Percentiles rank a stretch among this genome's conserved stretches.
phyloP scores from a whole-genome alignment of 2,329 filamentous ascomycete species.

The Fusarium incarnatum region DNA sequence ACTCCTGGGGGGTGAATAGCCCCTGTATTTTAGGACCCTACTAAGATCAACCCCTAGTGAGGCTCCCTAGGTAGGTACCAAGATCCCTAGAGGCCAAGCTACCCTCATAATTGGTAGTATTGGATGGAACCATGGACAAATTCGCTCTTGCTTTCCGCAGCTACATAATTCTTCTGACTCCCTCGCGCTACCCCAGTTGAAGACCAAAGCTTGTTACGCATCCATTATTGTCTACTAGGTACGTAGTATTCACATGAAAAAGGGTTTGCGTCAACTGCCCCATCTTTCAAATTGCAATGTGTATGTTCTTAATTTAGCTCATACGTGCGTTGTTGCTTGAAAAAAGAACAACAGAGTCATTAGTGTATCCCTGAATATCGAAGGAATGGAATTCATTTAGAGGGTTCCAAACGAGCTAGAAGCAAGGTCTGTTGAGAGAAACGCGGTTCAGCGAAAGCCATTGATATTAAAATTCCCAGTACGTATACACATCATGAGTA shows the following conservation, averaged over 20 bases:
- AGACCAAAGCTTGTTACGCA: background rate
- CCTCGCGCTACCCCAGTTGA: background rate
- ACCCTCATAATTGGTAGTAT: too few relatives aligned
- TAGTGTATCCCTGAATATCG: background rate
- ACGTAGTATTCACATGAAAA: background rate
- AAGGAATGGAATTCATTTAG: background rate
- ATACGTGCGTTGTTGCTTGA: background rate
- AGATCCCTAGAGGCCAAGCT: too few relatives aligned
- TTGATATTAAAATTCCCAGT: slow-evolving; percentile 3
- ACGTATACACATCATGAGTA: background rate
- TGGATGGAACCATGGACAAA: background rate
- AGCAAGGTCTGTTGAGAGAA: background rate
- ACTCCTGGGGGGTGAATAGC: background rate
- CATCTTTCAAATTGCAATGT: background rate
- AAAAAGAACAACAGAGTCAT: background rate
- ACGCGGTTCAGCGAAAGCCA: background rate
- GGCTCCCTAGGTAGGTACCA: background rate
- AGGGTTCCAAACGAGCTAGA: background rate
- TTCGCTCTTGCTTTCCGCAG: background rate
- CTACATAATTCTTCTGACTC: background rate
- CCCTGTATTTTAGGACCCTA: slow-evolving; percentile 8
- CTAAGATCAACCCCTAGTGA: slow-evolving; percentile 2
- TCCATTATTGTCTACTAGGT: too few relatives aligned
- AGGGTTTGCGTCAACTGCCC: background rate
- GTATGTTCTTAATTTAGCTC: background rate